A percentile compares a stretch with the other conserved stretches of the same genome.
Conservation (phyloP, 305 asterid species). For the Fraxinus platypoda region DNA sequence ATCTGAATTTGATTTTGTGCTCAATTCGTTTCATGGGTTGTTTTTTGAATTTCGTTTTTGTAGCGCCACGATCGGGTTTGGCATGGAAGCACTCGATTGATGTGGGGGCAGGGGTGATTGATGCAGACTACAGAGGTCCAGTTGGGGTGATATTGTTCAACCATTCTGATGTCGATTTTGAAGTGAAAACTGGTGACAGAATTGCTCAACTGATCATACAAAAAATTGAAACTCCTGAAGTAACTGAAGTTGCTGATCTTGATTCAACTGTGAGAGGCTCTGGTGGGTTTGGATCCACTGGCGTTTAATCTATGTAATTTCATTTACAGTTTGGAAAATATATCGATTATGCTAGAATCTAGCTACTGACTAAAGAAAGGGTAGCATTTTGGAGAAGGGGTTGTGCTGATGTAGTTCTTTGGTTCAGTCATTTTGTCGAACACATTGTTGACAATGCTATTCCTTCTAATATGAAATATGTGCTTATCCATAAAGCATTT, state of each 20-base stretch:
- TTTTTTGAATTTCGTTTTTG: too few species aligned
- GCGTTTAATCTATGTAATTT: slow-evolving; percentile 29
- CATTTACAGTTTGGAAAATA: not conserved
- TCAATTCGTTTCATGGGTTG: too few species aligned
- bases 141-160: too few species aligned
- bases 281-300: slow-evolving; percentile 81
- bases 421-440: not conserved
- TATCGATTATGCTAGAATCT: not conserved
- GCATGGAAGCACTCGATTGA: too few species aligned
- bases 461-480: not conserved
- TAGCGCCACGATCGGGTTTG: too few species aligned
- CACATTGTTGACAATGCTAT: not conserved
- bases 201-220: slow-evolving; percentile 63
- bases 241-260: slow-evolving; percentile 58
- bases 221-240: slow-evolving; percentile 52
- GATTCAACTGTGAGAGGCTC: slow-evolving; percentile 62
- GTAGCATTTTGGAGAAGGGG: not conserved
- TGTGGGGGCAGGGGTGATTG: too few species aligned
- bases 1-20: too few species aligned
- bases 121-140: too few species aligned
- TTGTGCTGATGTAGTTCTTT: not conserved
- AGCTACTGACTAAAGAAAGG: not conserved
- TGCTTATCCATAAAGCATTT: not conserved
- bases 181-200: slow-evolving; percentile 56
- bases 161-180: slow-evolving; percentile 60